A percentile compares a stretch with the other conserved stretches of the same genome.
Conservation (phyloP, 108 stramenopile genomes). For the Craspedostauros australis region DNA sequence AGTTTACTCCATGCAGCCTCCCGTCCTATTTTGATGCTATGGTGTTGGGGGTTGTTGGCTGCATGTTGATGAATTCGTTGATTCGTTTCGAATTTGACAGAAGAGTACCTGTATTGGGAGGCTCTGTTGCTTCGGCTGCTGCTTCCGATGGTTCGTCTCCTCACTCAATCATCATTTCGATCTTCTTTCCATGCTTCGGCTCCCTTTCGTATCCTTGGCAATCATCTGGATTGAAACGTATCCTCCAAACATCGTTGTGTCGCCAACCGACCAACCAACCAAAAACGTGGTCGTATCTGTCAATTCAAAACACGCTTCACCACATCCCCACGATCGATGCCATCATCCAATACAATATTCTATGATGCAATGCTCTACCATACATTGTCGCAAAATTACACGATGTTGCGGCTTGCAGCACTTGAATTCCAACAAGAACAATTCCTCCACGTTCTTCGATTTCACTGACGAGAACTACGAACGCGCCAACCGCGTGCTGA, state of each 20-base stretch:
- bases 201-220: too few species aligned
- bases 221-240: neutral
- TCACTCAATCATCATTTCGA: too few species aligned
- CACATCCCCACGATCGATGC: neutral
- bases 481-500: conserved; percentile 76
- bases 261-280: neutral
- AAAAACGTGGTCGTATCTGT: neutral
- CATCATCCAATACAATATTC: neutral
- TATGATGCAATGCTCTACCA: neutral
- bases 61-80: neutral
- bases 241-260: neutral
- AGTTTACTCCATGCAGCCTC: neutral
- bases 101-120: neutral
- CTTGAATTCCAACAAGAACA: conserved; percentile 93
- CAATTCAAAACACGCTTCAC: neutral
- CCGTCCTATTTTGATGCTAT: neutral
- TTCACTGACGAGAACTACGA: conserved; percentile 95
- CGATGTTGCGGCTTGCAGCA: conserved; percentile 62
- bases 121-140: neutral
- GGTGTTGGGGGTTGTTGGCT: neutral
- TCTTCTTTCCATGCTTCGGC: too few species aligned
- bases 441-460: conserved; percentile 83
- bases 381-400: neutral
- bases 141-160: too few species aligned
- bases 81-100: neutral